Evolutionary conservation across 2,329 filamentous ascomycete genomes (phyloP), one percentile per base, ranked within the genome.

Genomic region (Colletotrichum sp.): DNA sequence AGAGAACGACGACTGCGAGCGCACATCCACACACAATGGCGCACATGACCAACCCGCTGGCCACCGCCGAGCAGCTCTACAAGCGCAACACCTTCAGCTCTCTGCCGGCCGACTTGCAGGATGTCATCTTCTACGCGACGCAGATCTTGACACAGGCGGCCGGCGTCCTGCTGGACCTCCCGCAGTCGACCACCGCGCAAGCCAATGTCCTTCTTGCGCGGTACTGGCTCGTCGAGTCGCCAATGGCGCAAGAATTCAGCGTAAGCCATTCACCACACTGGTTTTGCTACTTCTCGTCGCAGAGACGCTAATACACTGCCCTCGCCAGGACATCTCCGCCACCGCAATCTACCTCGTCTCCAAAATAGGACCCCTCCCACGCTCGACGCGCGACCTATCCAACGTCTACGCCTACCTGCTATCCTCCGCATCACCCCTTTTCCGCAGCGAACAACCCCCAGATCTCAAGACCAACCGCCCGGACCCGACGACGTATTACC

Each of bases 401-500:
- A 97, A 96, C 82, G 93, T 96, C 75, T 98, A 98, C 85, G 90
- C 92, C 52, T 98, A 96, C 84, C 92, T 99, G 7, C 86, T 93
- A 52, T 94, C 94, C 0, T 83, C 90, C 2, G 85, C 87, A 28
- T 93, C 92, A 0, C 87, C 90, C 0, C 89, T 91, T 67, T 90
- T 88, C 83, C 86, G 86, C 82, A 83, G 82, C 77, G 83, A 83
- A 21, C 43, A 21, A 75, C 79, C 80, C 55, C 69, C 73, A 60
- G 70, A 76, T 36, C 34, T 55, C 76, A 82, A 16, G 75, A 82
- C 16, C 81, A 83, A 6, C 85, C 78, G 85, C 43, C 74, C 64
- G 43, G 74, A 91, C 55, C 87, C 92, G 1, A 83, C 87, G 48
- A 84, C 87, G 8, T 94, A 94, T 85, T 94, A 94, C 83, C 90